These are phyloP conservation scores for Talaromyces atroroseus DNA, from an alignment of 2,329 filamentous ascomycete genomes.

Conservation along the genomic window DNA sequence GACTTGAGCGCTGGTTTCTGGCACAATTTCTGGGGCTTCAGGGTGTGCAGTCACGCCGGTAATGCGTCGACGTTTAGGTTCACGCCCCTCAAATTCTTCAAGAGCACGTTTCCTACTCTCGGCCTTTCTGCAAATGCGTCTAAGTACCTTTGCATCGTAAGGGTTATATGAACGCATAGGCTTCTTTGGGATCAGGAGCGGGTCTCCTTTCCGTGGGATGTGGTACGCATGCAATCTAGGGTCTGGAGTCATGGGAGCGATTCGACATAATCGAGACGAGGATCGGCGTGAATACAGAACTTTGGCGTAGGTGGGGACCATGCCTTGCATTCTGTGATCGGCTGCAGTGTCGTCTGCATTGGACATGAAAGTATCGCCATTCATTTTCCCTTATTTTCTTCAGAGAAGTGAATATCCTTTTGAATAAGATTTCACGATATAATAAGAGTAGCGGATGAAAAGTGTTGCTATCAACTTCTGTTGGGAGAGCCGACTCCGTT, in stretches of 20 bases:
- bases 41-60: not conserved
- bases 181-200: too few relatives aligned
- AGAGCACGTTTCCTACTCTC: not conserved
- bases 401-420: not conserved
- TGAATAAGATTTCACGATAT: not conserved
- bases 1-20: too few relatives aligned
- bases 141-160: not conserved
- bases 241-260: not conserved
- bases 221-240: too few relatives aligned
- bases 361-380: not conserved
- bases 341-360: not conserved
- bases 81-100: not conserved
- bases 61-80: not conserved
- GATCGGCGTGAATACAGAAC: not conserved
- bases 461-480: not conserved
- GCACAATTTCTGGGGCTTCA: not conserved
- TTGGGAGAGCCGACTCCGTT: not conserved
- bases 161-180: too few relatives aligned
- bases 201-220: too few relatives aligned
- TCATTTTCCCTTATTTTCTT: constrained; percentile 5
- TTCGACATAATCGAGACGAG: not conserved
- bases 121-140: not conserved
- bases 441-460: not conserved
- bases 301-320: not conserved
- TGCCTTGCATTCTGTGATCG: not conserved